Evolutionary conservation across 768 basidiomycete species (phyloP), one percentile per base, ranked within the genome.

Genomic region (Pseudohyphozyma bogoriensis): DNA sequence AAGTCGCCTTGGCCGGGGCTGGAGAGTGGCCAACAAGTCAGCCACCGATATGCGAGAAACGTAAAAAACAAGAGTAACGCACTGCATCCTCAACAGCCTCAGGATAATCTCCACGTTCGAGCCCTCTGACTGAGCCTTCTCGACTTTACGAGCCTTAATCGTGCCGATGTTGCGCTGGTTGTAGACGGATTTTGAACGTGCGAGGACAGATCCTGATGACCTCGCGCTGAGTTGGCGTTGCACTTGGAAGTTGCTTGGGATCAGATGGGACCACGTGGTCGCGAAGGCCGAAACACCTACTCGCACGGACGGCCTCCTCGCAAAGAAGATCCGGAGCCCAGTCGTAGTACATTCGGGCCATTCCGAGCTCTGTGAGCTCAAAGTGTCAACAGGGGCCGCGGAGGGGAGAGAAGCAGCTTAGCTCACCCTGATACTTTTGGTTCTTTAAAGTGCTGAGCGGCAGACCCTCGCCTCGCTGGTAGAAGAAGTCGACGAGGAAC

Each of bases 401-500:
- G 36, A 11, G 1, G 46, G 56, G 15, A 46, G 20, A 7, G 44
- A 3, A 50, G 54, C 24, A 44, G 91, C 73, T 28, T 91, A 80
- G 67, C 60, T 13, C 28, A 62, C 95, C 93, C 42, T 89, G 84
- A 73, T 93, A 96, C 73, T 91, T 95, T 75, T 88, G 85, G 72
- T 92, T 95, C 73, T 93, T 90, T 31, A 99, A 77, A 26, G 81
- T 77, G 70, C 89, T 88, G 56, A 91, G 76, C 0, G 91, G 82
- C 11, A 97, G 81, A 2, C 89, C 89, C 72, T 95, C 91, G 13
- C 93, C 93, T 18, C 83, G 85, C 4, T 88, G 90, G 71, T 95
- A 84, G 78, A 96, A 96, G 77, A 90, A 99, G 72, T 95, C 89
- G 58, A 85, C 79, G 72, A 99, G 70, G 78, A 96, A 96, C 89